phyloP scores from a whole-genome alignment of 2,329 filamentous ascomycete genomes.

The Karstenula rhodostoma region DNA sequence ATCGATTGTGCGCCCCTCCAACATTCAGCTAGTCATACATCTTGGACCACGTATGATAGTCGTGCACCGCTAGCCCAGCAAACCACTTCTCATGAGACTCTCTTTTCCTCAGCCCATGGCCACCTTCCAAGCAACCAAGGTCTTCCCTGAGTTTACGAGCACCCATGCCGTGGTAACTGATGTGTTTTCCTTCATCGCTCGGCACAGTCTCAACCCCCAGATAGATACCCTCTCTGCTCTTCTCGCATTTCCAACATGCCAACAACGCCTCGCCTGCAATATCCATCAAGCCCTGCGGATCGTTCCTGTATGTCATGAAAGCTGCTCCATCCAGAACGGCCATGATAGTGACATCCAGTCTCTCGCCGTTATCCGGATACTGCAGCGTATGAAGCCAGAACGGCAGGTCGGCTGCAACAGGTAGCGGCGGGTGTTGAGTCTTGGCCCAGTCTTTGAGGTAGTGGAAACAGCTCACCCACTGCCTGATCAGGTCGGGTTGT shows the following conservation, averaged over 20 bases:
- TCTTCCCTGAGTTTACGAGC: background rate
- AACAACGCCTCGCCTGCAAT: slow-evolving; percentile 2
- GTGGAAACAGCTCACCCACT: slow-evolving; percentile 3
- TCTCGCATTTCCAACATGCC: background rate
- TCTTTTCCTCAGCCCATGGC: background rate
- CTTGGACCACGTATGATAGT: slow-evolving; percentile 4
- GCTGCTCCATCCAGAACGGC: slow-evolving; percentile 3
- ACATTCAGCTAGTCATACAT: background rate
- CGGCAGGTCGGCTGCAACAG: slow-evolving; percentile 6
- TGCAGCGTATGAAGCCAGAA: slow-evolving; percentile 9
- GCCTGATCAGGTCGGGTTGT: slow-evolving; percentile 8
- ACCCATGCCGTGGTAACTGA: slow-evolving; percentile 7
- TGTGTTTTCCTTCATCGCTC: slow-evolving; percentile 6
- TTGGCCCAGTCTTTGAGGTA: slow-evolving; percentile 1
- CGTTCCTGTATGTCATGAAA: slow-evolving; percentile 8
- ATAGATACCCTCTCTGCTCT: slow-evolving; percentile 2
- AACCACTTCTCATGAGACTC: background rate
- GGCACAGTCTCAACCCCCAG: slow-evolving; percentile 8
- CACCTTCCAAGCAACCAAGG: background rate
- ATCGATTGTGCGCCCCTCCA: background rate
- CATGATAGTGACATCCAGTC: slow-evolving; percentile 3
- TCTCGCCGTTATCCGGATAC: background rate
- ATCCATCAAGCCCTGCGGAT: slow-evolving; percentile 3
- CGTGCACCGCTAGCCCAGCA: slow-evolving; percentile 8
- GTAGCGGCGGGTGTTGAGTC: slow-evolving; percentile 4